Base-by-base conservation (phyloP, 345 rosid genomes). In the Cardamine chenopodiifolia region DNA sequence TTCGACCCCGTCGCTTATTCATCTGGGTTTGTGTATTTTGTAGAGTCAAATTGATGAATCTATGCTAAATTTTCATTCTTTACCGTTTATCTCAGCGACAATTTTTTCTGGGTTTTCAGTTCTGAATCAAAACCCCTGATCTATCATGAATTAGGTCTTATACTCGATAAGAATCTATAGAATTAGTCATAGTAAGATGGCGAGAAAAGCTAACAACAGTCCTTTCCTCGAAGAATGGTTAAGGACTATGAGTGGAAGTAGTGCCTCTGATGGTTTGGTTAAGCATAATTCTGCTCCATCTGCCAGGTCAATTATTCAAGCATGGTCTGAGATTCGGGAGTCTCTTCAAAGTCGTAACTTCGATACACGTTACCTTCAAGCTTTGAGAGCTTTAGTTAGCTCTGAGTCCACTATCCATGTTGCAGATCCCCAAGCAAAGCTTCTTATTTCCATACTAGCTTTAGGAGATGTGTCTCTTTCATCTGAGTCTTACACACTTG, bases 361-460 rank as follows among this genome's bases (percentile, higher is more conserved):
- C 54, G 82, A 83, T 65, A 53, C 85, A 66, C 86, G 84, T 68
- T 85, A 81, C 49, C 82, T 86, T 70, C 92, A 86, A 70, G 83
- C 97, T 34, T 81, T 90, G 82, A 86, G 83, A 74, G 77, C 84
- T 76, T 84, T 95, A 40, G 70, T 85, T 44, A 78, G 83, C 72
- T 88, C 86, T 26, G 90, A 82, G 66, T 45, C 84, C 47, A 84
- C 98, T 68, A 91, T 92, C 63, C 88, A 95, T 63, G 96, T 92
- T 35, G 98, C 97, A 0, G 98, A 95, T 50, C 96, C 97, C 5
- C 99, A 92, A 78, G 96, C 97, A 59, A 95, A 86, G 83, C 92
- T 95, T 67, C 85, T 92, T 32, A 50, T 86, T 32, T 89, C 98
- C 44, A 62, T 90, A 74, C 78, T 92, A 29, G 86, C 88, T 15